Evolutionary conservation across 2,329 filamentous ascomycete species (phyloP).

Genomic region (Aspergillus neotritici): DNA sequence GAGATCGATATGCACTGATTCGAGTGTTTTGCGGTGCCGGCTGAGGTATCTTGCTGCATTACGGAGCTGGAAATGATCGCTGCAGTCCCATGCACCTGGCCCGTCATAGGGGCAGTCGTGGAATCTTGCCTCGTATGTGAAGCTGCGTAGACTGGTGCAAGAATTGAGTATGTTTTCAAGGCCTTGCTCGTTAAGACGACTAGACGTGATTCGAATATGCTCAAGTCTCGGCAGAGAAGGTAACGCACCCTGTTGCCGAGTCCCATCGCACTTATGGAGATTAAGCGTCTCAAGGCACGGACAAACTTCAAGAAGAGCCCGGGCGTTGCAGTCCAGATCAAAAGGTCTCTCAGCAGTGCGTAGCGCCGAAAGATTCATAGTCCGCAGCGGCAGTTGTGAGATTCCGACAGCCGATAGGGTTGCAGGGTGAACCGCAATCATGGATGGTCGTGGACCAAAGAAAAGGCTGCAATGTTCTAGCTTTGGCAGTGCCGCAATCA

Average conservation of each 20-base stretch:
- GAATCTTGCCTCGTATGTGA: conserved; percentile 3
- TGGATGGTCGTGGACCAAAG: not conserved
- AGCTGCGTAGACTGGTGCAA: conserved; percentile 2
- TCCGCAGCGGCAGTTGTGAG: not conserved
- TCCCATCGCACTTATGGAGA: conserved; percentile 4
- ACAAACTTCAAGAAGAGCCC: not conserved
- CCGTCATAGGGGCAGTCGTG: no score
- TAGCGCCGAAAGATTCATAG: not conserved
- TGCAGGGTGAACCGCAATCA: not conserved
- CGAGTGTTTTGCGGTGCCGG: conserved; percentile 1
- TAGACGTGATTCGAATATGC: conserved; percentile 3
- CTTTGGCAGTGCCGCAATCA: conserved; percentile 7
- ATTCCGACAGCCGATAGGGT: not conserved
- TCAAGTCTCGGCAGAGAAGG: conserved; percentile 6
- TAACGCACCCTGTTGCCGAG: not conserved
- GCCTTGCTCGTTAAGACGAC: not conserved
- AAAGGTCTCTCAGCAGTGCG: not conserved
- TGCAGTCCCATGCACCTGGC: not conserved
- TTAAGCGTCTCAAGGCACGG: conserved; percentile 5
- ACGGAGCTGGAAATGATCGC: not conserved
- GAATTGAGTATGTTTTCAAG: conserved; percentile 3
- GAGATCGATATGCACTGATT: conserved; percentile 3
- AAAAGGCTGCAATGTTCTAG: conserved; percentile 7
- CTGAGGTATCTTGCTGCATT: conserved; percentile 1
- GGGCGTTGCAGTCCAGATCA: not conserved